Evolutionary conservation across 352 stramenopile species (phyloP), one percentile per base, ranked within the genome.

Genomic region (Pythium dissotocum): DNA sequence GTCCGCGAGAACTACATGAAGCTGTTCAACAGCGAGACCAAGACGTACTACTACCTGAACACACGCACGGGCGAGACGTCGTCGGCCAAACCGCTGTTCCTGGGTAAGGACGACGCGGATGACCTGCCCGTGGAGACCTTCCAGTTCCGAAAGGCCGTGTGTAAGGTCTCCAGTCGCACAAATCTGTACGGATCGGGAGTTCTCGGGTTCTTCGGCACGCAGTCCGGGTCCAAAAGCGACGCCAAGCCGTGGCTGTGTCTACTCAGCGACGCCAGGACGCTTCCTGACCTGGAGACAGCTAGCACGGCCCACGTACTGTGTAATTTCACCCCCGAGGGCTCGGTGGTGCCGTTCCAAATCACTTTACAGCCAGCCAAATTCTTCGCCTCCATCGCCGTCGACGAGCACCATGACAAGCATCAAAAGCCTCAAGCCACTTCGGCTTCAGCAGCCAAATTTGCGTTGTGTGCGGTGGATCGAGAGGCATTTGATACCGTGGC

Each of bases 1-100:
- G 71, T 91, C 6, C 77, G 78, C 9, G 83, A 91, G 54, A 82
- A 74, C 60, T 91, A 89, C 75, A 91, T 91, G 83, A 90, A 90
- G 74, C 81, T 91, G 12, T 88, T 90, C 56, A 76, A 90, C 44
- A 16, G 52, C 0, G 53, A 71, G 4, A 83, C 70, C 9, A 62
- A 76, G 51, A 82, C 77, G 6, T 91, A 88, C 52, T 91, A 87
- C 71, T 91, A 91, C 63, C 65, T 89, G 49, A 85, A 91, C 70
- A 89, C 83, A 0, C 75, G 67, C 28, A 88, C 71, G 6, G 80
- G 80, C 14, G 71, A 76, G 14, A 67, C 57, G 2, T 79, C 75
- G 2, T 63, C 78, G 21, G 68, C 77, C 8, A 84, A 83, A 28
- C 83, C 83, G 0, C 66, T 71, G 18, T 89, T 89, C 28, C 75